Conservation (phyloP, 805 yeast genomes). For the Tetrapisispora fleetii region DNA sequence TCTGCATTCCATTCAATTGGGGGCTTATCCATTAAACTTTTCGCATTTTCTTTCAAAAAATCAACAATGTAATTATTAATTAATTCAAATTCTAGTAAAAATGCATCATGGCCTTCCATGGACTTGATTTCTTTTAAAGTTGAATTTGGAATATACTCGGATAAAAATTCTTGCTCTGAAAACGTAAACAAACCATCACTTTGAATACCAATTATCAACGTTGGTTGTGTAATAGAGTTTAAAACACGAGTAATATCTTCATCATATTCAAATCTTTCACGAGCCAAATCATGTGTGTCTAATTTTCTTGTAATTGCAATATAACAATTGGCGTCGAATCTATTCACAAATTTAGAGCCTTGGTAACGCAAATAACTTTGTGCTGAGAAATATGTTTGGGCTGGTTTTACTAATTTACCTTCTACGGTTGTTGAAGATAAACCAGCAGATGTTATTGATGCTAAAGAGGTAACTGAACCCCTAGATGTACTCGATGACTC, state of each 20-base stretch:
- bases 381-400: constrained; percentile 74
- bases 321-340: constrained; percentile 96
- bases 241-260: constrained; percentile 40
- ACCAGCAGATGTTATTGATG: constrained; percentile 19
- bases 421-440: constrained; percentile 16
- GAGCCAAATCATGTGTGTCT: constrained; percentile 88
- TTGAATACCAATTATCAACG: constrained; percentile 76
- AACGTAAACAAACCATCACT: constrained; percentile 91
- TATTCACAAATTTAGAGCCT: constrained; percentile 75
- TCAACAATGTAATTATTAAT: constrained; percentile 62
- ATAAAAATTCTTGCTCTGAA: constrained; percentile 81
- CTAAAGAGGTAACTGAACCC: constrained; percentile 19
- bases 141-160: constrained; percentile 63
- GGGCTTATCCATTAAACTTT: constrained; percentile 44
- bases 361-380: constrained; percentile 92
- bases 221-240: constrained; percentile 55
- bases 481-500: constrained; percentile 14
- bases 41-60: constrained; percentile 50
- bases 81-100: constrained; percentile 75
- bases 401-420: constrained; percentile 22
- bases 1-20: constrained; percentile 35
- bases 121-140: constrained; percentile 65
- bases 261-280: constrained; percentile 49
- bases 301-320: constrained; percentile 86
- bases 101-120: constrained; percentile 97